Evolutionary conservation across 225 moss, liverwort and hornwort species (phyloP).

Genomic region (Polytrichum formosum): DNA sequence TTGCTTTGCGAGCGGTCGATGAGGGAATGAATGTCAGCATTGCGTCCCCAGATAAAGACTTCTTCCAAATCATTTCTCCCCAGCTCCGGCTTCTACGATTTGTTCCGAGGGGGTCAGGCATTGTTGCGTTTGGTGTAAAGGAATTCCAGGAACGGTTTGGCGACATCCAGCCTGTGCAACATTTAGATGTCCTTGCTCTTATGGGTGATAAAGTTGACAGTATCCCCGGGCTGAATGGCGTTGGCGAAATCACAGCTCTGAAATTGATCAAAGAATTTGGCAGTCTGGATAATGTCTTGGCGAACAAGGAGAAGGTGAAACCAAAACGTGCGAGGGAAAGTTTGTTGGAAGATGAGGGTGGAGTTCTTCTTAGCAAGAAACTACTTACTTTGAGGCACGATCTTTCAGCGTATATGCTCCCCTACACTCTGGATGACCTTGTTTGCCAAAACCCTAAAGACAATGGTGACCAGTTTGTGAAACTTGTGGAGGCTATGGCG

Average conservation of each 20-base stretch:
- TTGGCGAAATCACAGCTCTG: slow-evolving; percentile 56
- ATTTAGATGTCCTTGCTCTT: slow-evolving; percentile 47
- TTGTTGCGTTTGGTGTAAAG: slow-evolving; percentile 43
- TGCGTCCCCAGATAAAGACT: slow-evolving; percentile 61
- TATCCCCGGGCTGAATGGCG: slow-evolving; percentile 53
- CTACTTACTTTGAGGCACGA: slow-evolving; percentile 42
- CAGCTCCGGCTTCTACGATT: slow-evolving; percentile 42
- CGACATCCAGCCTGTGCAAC: slow-evolving; percentile 42
- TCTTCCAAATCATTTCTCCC: slow-evolving; percentile 50
- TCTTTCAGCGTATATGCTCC: slow-evolving; percentile 36
- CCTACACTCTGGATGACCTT: slow-evolving; percentile 42
- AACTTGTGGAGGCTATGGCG: slow-evolving; percentile 53
- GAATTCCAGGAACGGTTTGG: slow-evolving; percentile 57
- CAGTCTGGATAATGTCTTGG: slow-evolving; percentile 41
- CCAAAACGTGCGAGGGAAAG: slow-evolving; percentile 44
- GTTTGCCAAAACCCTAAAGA: slow-evolving; percentile 41
- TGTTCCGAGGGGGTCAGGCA: slow-evolving; percentile 47
- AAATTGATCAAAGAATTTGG: slow-evolving; percentile 50
- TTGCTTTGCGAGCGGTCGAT: slow-evolving; percentile 47
- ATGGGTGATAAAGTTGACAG: slow-evolving; percentile 55
- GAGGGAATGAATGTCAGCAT: slow-evolving; percentile 48
- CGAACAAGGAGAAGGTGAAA: slow-evolving; percentile 36
- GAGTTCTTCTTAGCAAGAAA: slow-evolving; percentile 41
- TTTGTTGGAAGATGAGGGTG: slow-evolving; percentile 42
- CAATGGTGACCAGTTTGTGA: slow-evolving; percentile 39